Conservation (phyloP, 2,329 filamentous ascomycete genomes). For the Epichloe elymi region DNA sequence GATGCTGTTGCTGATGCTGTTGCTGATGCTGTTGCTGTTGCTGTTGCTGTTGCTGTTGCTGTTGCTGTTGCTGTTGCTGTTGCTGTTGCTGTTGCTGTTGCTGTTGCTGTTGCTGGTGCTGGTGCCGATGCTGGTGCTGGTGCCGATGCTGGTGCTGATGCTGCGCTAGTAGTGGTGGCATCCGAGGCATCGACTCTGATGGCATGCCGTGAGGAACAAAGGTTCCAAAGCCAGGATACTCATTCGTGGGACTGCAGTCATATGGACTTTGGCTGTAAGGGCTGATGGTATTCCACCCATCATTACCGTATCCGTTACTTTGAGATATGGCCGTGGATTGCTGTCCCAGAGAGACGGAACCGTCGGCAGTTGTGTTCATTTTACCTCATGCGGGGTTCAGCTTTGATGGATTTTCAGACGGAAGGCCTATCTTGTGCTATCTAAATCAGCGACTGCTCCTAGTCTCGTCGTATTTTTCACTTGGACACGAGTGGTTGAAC, state of each 20-base stretch:
- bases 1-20: slow-evolving; percentile 6
- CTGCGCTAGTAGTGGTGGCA: slow-evolving; percentile 37
- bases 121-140: slow-evolving; percentile 19
- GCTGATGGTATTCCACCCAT: slow-evolving; percentile 43
- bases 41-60: slow-evolving; percentile 4
- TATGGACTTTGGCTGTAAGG: slow-evolving; percentile 50
- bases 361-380: slow-evolving; percentile 22
- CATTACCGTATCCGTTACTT: slow-evolving; percentile 22
- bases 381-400: slow-evolving; percentile 8
- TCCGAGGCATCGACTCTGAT: slow-evolving; percentile 35
- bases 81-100: slow-evolving; percentile 15
- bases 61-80: slow-evolving; percentile 19
- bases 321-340: slow-evolving; percentile 18
- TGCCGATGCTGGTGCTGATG: slow-evolving; percentile 6
- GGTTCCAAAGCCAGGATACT: slow-evolving; percentile 44
- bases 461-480: neutral
- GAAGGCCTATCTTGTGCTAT: neutral
- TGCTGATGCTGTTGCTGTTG: slow-evolving; percentile 10
- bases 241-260: slow-evolving; percentile 42
- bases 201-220: slow-evolving; percentile 44
- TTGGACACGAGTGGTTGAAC: neutral
- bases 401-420: neutral
- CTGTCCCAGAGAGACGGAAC: slow-evolving; percentile 18
- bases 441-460: neutral
- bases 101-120: slow-evolving; percentile 15